Conservation (phyloP, 2,329 filamentous ascomycete genomes). For the Aspergillus cejpii region DNA sequence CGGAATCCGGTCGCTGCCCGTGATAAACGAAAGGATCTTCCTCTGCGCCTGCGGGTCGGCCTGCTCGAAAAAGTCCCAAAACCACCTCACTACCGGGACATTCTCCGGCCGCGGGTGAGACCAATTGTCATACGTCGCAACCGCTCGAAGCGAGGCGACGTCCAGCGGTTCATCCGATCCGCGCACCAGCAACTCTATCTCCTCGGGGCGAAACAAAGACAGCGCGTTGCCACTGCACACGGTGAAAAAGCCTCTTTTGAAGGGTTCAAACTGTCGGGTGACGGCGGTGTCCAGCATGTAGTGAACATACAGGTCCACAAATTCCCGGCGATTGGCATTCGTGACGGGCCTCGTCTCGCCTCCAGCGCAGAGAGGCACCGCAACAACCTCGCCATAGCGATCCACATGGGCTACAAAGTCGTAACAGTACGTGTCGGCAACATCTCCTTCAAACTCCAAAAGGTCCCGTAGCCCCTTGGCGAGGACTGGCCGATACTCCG, state of each 20-base stretch:
- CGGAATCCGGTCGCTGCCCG: conserved; percentile 82
- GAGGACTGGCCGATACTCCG: conserved; percentile 70
- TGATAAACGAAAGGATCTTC: conserved; percentile 77
- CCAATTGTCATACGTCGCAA: conserved; percentile 81
- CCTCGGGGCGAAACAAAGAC: conserved; percentile 79
- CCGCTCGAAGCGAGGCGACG: conserved; percentile 65
- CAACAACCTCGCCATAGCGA: conserved; percentile 62
- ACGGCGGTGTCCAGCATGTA: conserved; percentile 74
- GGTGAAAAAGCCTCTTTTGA: conserved; percentile 88
- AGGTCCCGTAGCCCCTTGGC: conserved; percentile 69
- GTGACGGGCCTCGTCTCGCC: conserved; percentile 72
- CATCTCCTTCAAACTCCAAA: conserved; percentile 76
- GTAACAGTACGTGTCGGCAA: conserved; percentile 70
- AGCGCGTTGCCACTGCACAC: conserved; percentile 85
- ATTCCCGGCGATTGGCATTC: conserved; percentile 76
- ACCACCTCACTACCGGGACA: conserved; percentile 71
- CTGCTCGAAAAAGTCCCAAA: conserved; percentile 73
- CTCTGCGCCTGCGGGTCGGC: conserved; percentile 64
- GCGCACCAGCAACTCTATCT: conserved; percentile 80
- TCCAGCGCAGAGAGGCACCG: conserved; percentile 64
- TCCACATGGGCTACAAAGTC: conserved; percentile 75
- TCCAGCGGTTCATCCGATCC: conserved; percentile 81
- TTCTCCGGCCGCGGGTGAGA: conserved; percentile 46
- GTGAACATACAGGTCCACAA: conserved; percentile 75
- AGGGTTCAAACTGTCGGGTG: conserved; percentile 78